phyloP scores from a whole-genome alignment of 306 rosid species.

The Mucuna pruriens region DNA sequence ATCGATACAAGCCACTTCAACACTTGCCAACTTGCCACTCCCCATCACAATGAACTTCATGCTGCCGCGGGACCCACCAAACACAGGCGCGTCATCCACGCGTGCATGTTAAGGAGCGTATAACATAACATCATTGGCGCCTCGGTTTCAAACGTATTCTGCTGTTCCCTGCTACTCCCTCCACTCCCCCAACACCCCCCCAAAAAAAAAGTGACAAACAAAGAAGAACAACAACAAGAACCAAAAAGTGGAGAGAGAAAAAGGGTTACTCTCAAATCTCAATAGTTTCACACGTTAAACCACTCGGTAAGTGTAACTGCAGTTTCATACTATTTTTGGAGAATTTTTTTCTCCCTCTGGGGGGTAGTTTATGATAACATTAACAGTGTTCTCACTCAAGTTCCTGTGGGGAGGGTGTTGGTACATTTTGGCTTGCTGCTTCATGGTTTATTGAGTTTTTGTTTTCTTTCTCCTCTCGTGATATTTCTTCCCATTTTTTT shows the following conservation, averaged over 20 bases:
- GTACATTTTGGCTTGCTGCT: not conserved
- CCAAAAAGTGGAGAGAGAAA: not conserved
- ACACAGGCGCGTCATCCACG: constrained; percentile 1
- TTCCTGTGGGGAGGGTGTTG: not conserved
- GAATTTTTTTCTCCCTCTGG: not conserved
- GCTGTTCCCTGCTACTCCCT: constrained; percentile 16
- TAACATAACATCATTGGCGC: constrained; percentile 21
- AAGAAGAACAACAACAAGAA: constrained; percentile 13
- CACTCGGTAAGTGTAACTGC: constrained; percentile 15
- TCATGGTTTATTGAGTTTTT: not conserved
- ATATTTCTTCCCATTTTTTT: not conserved
- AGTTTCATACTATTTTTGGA: not conserved
- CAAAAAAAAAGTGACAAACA: not conserved
- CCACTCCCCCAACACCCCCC: not conserved
- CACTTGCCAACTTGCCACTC: not conserved
- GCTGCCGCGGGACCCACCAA: not conserved
- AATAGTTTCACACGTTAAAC: not conserved
- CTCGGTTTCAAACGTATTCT: constrained; percentile 17
- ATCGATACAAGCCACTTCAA: not conserved
- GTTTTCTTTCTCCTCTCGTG: not conserved
- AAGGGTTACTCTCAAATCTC: not conserved
- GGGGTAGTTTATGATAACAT: not conserved
- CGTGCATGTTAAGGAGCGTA: constrained; percentile 19
- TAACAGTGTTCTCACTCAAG: constrained; percentile 1
- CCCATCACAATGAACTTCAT: not conserved